A percentile compares a stretch with the other conserved stretches of the same genome.
These are phyloP conservation scores for Termitomyces bulborhizus DNA, from an alignment of 768 basidiomycete species.

Conservation along the genomic window DNA sequence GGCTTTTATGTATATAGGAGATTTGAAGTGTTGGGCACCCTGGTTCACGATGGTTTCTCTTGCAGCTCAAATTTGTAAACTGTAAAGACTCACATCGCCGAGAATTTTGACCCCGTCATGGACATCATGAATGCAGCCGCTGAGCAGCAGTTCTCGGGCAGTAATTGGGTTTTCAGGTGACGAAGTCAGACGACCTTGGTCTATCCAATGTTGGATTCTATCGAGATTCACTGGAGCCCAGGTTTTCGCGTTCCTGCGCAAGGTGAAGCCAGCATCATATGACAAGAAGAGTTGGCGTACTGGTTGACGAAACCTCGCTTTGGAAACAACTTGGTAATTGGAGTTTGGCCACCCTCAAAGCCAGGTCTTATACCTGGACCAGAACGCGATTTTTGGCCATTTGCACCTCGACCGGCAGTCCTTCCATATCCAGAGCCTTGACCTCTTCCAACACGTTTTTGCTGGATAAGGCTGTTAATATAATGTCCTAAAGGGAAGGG, in stretches of 20 bases:
- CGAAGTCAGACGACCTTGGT: conserved; percentile 73
- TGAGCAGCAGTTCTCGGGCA: conserved; percentile 75
- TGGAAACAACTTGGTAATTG: conserved; percentile 84
- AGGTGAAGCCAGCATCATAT: neutral
- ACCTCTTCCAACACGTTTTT: conserved; percentile 93
- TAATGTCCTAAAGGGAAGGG: neutral
- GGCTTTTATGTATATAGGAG: conserved; percentile 72
- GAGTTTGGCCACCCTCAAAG: conserved; percentile 97
- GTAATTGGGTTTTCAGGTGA: conserved; percentile 83
- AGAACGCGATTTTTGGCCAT: conserved; percentile 91
- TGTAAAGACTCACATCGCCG: conserved; percentile 59
- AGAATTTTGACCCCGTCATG: conserved; percentile 91
- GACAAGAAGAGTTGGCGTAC: conserved; percentile 38
- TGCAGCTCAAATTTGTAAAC: neutral
- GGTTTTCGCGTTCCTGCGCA: conserved; percentile 57
- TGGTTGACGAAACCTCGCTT: conserved; percentile 93
- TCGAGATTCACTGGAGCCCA: conserved; percentile 86
- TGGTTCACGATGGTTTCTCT: conserved; percentile 16
- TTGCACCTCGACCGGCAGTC: conserved; percentile 90
- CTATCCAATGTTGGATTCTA: conserved; percentile 87
- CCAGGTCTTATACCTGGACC: conserved; percentile 79
- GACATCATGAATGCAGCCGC: conserved; percentile 82
- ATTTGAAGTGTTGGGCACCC: conserved; percentile 62
- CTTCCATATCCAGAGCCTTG: conserved; percentile 89
- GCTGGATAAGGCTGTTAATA: conserved; percentile 34